Percentiles rank a stretch among this genome's conserved stretches.
phyloP scores from a whole-genome alignment of 805 yeast species.

The Metschnikowia picachoensis region DNA sequence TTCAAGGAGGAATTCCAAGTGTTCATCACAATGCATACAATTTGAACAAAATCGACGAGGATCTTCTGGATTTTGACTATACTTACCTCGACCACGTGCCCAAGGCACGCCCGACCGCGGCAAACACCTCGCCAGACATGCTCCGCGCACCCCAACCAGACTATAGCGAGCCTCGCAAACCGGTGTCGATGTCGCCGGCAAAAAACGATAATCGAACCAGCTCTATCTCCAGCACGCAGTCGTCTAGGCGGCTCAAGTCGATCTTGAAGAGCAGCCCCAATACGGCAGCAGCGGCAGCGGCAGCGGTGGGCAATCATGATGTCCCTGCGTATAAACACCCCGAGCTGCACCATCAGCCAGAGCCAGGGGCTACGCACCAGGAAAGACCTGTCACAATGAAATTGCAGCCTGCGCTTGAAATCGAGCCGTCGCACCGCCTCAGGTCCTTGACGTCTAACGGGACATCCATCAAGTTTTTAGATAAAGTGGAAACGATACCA shows the following conservation, averaged over 20 bases:
- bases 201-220: constrained; percentile 5
- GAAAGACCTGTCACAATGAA: neutral
- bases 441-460: constrained; percentile 22
- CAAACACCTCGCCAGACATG: too few species aligned
- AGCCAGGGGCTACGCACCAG: neutral
- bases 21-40: constrained; percentile 19
- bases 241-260: constrained; percentile 30
- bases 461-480: constrained; percentile 36
- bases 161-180: neutral
- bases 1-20: constrained; percentile 9
- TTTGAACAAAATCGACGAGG: constrained; percentile 40
- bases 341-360: neutral
- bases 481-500: constrained; percentile 37
- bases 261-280: constrained; percentile 28
- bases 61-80: constrained; percentile 40
- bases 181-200: neutral
- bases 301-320: neutral
- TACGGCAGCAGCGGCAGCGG: constrained; percentile 7
- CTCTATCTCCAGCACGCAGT: constrained; percentile 14
- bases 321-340: neutral
- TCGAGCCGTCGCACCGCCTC: constrained; percentile 7
- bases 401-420: constrained; percentile 5
- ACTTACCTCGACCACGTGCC: constrained; percentile 31
- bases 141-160: too few species aligned
- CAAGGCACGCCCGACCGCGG: neutral